Base-by-base conservation (phyloP, 2,329 filamentous ascomycete species). In the Scedosporium dehoogii region DNA sequence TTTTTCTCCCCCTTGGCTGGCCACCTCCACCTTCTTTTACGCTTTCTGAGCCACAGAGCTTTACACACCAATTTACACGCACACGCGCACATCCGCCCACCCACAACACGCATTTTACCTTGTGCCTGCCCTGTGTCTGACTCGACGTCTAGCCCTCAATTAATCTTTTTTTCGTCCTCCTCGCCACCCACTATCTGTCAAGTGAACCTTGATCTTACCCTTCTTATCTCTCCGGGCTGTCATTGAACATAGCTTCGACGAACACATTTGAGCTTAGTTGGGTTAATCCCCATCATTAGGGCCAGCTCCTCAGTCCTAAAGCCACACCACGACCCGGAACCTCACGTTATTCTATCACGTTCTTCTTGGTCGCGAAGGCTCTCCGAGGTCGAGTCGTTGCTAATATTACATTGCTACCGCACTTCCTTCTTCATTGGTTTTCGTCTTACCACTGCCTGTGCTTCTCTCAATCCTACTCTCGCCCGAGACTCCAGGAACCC, bases 401-500 rank as follows among this genome's bases (percentile, higher is more conserved):
- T 46, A 46, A 46, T 46, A 46, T 46, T 46, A 46, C n/a, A 46
- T 4, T 18, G 42, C 42, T 46, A 18, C 42, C 42, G 42, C 59
- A 38, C 57, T 27, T 41, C 62, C 56, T 63, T 48, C 42, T 63
- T 65, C 63, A 62, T 62, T 44, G n/a, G 38, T 33, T 33, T 56
- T 63, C 6, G 27, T 29, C 27, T 29, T 29, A 29, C 4, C 27
- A 29, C 27, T 7, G 4, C 1, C 42, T 6, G 14, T 46, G 42
- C 18, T 18, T 46, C 42, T 46, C 12, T 16, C 42, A 16, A 16
- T 46, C 42, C 18, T 18, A 16, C 42, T 46, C 42, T n/a, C 42
- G 4, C 48, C 18, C 48, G 42, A 46, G 42, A 29, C 6, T 6
- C 27, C 42, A 14, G 42, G 42, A 46, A 46, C 42, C 4, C 27